Percentiles rank a stretch among this genome's conserved stretches.
phyloP scores from a whole-genome alignment of 1,284 basidiomycete species.

The Stygiomarasmius scandens region DNA sequence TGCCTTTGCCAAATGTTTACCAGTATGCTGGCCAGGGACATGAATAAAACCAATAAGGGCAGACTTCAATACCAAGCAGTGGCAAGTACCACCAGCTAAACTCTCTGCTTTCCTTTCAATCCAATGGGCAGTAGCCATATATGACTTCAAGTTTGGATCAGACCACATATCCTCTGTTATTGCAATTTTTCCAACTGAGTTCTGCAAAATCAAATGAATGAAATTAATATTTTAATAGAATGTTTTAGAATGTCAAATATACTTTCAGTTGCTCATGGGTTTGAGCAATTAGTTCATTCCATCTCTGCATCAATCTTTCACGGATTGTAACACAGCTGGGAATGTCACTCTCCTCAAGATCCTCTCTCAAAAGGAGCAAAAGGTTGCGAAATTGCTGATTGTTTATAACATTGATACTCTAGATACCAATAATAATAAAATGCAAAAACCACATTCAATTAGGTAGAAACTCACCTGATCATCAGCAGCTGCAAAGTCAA shows the following conservation, averaged over 20 bases:
- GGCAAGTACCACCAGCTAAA: too few species aligned
- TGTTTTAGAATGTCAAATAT: background rate
- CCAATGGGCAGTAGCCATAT: background rate
- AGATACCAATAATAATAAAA: background rate
- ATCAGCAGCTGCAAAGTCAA: background rate
- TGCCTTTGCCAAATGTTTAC: background rate
- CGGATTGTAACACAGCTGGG: background rate
- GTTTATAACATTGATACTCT: background rate
- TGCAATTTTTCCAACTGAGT: background rate
- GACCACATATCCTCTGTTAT: background rate
- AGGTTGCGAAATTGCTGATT: background rate
- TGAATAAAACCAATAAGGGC: background rate
- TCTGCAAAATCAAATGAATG: too few species aligned
- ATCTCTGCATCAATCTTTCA: background rate
- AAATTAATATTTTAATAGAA: background rate
- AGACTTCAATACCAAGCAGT: background rate
- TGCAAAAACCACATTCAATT: too few species aligned
- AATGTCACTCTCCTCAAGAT: background rate
- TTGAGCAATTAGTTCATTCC: background rate
- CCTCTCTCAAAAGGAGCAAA: background rate
- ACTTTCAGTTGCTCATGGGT: background rate
- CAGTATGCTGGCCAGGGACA: background rate
- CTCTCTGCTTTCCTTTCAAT: background rate
- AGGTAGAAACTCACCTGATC: background rate
- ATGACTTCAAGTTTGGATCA: background rate